Evolutionary conservation across 202 grass and related monocot genomes (phyloP), one percentile per base, ranked within the genome.

Genomic region (Sporobolus alterniflorus): DNA sequence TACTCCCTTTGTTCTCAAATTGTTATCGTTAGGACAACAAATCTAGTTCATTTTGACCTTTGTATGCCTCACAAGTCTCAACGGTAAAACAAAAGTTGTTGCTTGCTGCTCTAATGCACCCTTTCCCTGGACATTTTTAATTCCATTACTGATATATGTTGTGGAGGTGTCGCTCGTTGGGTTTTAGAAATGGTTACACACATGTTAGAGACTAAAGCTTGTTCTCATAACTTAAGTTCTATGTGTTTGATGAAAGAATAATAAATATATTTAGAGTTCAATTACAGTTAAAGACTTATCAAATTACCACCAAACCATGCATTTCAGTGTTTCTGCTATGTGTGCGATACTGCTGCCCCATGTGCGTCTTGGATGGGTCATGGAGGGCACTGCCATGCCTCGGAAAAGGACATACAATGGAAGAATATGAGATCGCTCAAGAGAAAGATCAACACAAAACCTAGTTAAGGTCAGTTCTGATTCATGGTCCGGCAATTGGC

Each of bases 371-470:
- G 57, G 57, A 62, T 7, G 57, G 57, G 57, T 62, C 12, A 25
- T 15, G 18, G 8, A 7, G 59, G 79, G 31, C 89, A 94, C 52
- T 89, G 89, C 36, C 30, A 92, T 39, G 89, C 92, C n/a, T 89
- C 83, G 0, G 82, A 74, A 71, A 59, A 71, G 44, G 73, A 83
- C 28, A 73, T 30, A 9, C 18, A 2, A 1, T 94, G 92, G 92
- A 90, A 55, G 64, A 22, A 3, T 28, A 63, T 74, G 76, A 87
- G 85, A 77, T 39, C 13, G 60, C 21, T 64, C 26, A 2, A 47
- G 69, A 69, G 46, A 54, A 42, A 72, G 28, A 31, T 33, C 54
- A 24, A 29, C 3, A 13, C 5, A 86, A 79, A 15, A 17, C 24
- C 44, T 80, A 29, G n/a, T 9, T 80, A 48, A 40, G 24, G 14